Conservation (phyloP, 768 basidiomycete species). For the Tephrocybe sp. region DNA sequence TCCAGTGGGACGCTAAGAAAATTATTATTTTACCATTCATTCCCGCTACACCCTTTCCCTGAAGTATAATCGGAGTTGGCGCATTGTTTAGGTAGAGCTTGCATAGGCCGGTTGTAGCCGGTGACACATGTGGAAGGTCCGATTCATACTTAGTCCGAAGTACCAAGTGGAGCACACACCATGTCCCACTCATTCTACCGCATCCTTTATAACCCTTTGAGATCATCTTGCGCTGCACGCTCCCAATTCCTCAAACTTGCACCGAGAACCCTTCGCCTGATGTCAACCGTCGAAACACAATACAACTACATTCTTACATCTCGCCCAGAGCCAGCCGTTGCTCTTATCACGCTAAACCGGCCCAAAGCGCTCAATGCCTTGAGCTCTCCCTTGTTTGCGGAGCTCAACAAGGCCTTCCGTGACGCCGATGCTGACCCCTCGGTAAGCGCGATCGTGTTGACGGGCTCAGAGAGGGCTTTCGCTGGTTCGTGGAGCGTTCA, state of each 20-base stretch:
- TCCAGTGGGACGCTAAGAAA: slow-evolving; percentile 62
- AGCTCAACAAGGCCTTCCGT: slow-evolving; percentile 77
- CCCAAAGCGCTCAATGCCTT: slow-evolving; percentile 92
- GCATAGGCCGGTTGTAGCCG: slow-evolving; percentile 10
- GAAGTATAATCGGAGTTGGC: slow-evolving; percentile 11
- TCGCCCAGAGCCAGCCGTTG: slow-evolving; percentile 64
- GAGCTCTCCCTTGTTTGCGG: slow-evolving; percentile 73
- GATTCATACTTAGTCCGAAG: background rate
- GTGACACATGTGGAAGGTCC: slow-evolving; percentile 2
- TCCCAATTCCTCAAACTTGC: slow-evolving; percentile 11
- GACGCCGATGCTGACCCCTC: slow-evolving; percentile 69
- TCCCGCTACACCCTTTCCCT: slow-evolving; percentile 32
- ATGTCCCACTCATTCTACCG: slow-evolving; percentile 26
- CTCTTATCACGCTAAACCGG: slow-evolving; percentile 86
- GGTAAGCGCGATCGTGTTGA: slow-evolving; percentile 86
- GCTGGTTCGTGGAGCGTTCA: slow-evolving; percentile 60
- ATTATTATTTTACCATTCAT: slow-evolving; percentile 49
- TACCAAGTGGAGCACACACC: slow-evolving; percentile 9
- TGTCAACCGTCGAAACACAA: slow-evolving; percentile 43
- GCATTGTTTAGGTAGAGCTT: background rate
- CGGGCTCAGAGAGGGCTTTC: slow-evolving; percentile 91
- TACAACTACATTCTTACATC: slow-evolving; percentile 73
- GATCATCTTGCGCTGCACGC: slow-evolving; percentile 8
- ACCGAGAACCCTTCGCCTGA: slow-evolving; percentile 35
- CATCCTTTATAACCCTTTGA: slow-evolving; percentile 18